These are phyloP conservation scores for Stachybotrys echinatus DNA, from an alignment of 2,329 filamentous ascomycete species.

Conservation along the genomic window DNA sequence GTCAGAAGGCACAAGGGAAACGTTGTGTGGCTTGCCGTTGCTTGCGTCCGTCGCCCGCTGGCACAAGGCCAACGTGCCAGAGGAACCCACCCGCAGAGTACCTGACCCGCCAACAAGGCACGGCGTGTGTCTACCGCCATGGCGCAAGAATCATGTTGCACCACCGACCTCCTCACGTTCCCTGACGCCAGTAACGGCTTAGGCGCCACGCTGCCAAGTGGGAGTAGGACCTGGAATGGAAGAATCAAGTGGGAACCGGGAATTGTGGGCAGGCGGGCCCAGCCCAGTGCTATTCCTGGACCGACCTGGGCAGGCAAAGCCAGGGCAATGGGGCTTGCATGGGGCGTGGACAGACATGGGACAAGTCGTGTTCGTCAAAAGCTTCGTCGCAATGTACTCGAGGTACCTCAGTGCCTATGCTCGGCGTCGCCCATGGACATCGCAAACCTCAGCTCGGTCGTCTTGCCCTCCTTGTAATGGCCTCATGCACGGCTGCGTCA, in stretches of 20 bases:
- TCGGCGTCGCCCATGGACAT: no score
- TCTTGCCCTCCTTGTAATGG: not conserved
- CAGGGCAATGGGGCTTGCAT: no score
- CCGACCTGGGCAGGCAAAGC: not conserved
- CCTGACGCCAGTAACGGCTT: not conserved
- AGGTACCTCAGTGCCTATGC: no score
- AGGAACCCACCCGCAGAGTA: no score
- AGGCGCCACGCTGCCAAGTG: not conserved
- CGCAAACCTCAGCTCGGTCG: no score
- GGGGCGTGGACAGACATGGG: no score
- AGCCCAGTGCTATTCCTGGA: not conserved
- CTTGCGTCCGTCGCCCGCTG: no score
- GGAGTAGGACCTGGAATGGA: not conserved
- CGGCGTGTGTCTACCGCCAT: not conserved
- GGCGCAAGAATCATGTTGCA: no score
- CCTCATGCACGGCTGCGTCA: constrained; percentile 5
- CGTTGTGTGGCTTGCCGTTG: not conserved
- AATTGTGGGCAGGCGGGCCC: not conserved
- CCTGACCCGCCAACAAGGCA: not conserved
- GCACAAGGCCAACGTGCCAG: no score
- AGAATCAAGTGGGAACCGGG: not conserved
- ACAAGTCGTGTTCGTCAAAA: not conserved
- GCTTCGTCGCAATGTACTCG: not conserved
- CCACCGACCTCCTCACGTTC: not conserved
- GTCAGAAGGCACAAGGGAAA: not conserved